phyloP scores from a whole-genome alignment of 192 early-diverging fungal species.

The Oehlia diaphana region DNA sequence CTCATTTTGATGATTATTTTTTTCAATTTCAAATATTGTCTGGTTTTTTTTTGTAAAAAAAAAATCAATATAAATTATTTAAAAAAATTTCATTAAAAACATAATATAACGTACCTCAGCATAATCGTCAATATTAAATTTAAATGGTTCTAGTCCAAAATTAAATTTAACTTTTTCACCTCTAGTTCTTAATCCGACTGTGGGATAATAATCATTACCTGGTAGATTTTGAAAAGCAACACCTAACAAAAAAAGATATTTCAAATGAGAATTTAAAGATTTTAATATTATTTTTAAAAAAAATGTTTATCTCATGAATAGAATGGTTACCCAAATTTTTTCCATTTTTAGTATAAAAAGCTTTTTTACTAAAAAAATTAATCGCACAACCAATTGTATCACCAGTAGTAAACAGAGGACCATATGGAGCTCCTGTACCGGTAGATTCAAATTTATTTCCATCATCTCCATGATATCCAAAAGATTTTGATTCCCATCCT shows the following conservation, averaged over 20 bases:
- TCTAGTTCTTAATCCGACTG: slow-evolving; percentile 70
- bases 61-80: no score
- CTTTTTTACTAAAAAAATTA: slow-evolving; percentile 70
- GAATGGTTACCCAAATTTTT: slow-evolving; percentile 52
- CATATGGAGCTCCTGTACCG: slow-evolving; percentile 75
- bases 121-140: slow-evolving; percentile 70
- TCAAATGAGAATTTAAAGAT: background rate
- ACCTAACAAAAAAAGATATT: slow-evolving; percentile 9
- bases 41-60: no score
- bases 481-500: slow-evolving; percentile 89
- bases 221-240: slow-evolving; percentile 40
- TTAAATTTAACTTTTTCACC: slow-evolving; percentile 74
- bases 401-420: slow-evolving; percentile 85
- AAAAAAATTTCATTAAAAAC: background rate
- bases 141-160: slow-evolving; percentile 71
- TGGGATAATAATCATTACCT: slow-evolving; percentile 57
- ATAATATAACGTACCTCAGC: slow-evolving; percentile 41
- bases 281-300: no score
- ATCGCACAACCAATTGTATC: slow-evolving; percentile 93
- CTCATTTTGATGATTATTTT: no score
- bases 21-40: no score
- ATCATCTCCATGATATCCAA: slow-evolving; percentile 97
- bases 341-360: slow-evolving; percentile 95
- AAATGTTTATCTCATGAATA: background rate
- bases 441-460: slow-evolving; percentile 77